These are phyloP conservation scores for Penicillium verhagenii DNA, from an alignment of 495 filamentous ascomycete species.

Conservation along the genomic window DNA sequence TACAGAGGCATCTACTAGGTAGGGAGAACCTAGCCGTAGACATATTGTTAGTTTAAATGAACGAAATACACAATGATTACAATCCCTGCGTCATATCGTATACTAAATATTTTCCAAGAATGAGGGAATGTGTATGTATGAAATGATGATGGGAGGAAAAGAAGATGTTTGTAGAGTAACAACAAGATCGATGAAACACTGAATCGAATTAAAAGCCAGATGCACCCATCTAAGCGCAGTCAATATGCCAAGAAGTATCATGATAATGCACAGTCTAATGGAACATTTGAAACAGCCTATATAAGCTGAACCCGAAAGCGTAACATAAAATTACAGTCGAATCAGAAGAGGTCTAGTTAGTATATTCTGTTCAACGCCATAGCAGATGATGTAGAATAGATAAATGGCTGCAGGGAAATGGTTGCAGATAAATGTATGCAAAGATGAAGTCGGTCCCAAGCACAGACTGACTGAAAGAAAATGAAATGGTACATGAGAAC, in stretches of 20 bases:
- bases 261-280: background rate
- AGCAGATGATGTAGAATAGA: slow-evolving; percentile 2
- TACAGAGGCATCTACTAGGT: too few species aligned
- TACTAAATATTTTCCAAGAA: too few species aligned
- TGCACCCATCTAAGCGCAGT: slow-evolving; percentile 1
- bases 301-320: background rate
- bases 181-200: background rate
- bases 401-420: background rate
- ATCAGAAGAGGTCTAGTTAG: background rate
- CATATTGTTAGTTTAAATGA: too few species aligned
- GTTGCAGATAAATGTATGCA: too few species aligned
- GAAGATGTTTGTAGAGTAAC: too few species aligned
- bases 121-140: too few species aligned
- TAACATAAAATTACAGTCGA: background rate
- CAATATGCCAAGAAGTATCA: slow-evolving; percentile 3
- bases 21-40: too few species aligned
- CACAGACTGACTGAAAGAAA: background rate
- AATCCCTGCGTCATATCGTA: too few species aligned
- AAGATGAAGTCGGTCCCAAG: background rate
- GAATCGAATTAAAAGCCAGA: background rate
- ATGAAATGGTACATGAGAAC: background rate
- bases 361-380: slow-evolving; percentile 4
- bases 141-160: too few species aligned
- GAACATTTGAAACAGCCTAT: background rate
- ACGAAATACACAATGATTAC: too few species aligned